Conservation (phyloP, 208 protist species). For the Herpetomonas tarakana region DNA sequence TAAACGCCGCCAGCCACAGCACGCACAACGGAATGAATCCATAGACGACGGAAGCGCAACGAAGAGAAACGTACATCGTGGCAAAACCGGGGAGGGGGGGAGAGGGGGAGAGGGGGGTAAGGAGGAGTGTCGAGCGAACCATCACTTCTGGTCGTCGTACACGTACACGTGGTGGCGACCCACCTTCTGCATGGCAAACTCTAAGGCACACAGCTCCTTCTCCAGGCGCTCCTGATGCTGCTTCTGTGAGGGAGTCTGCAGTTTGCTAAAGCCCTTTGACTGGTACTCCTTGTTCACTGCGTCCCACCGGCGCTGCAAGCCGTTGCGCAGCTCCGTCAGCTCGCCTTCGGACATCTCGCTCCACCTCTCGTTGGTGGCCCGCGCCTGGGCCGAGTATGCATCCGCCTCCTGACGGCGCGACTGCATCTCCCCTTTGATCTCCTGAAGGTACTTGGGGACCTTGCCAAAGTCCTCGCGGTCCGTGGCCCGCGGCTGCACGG, state of each 20-base stretch:
- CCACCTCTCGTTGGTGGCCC: conserved; percentile 65
- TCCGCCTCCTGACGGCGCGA: conserved; percentile 52
- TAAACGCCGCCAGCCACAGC: too few relatives aligned
- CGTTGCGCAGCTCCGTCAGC: conserved; percentile 68
- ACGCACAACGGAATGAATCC: too few relatives aligned
- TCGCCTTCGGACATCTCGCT: conserved; percentile 78
- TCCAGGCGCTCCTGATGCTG: conserved; percentile 75
- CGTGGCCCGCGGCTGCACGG: conserved; percentile 40
- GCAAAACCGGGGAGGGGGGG: too few relatives aligned
- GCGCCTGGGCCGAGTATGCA: conserved; percentile 27
- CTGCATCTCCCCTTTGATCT: conserved; percentile 89
- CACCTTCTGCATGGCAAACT: conserved; percentile 89
- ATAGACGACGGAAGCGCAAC: too few relatives aligned
- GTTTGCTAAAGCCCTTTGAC: conserved; percentile 87
- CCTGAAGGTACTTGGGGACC: conserved; percentile 87
- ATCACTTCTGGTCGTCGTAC: conserved; percentile 76
- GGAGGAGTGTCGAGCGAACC: too few relatives aligned
- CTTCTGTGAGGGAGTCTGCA: conserved; percentile 89
- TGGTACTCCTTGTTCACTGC: conserved; percentile 91
- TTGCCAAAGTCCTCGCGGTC: conserved; percentile 85
- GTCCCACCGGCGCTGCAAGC: conserved; percentile 91
- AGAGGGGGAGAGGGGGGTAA: too few relatives aligned
- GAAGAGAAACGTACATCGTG: not conserved
- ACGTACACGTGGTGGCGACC: conserved; percentile 80
- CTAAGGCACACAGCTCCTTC: conserved; percentile 76